Evolutionary conservation across 305 asterid genomes (phyloP), one percentile per base, ranked within the genome.

Genomic region (Fraxinus latifolia): DNA sequence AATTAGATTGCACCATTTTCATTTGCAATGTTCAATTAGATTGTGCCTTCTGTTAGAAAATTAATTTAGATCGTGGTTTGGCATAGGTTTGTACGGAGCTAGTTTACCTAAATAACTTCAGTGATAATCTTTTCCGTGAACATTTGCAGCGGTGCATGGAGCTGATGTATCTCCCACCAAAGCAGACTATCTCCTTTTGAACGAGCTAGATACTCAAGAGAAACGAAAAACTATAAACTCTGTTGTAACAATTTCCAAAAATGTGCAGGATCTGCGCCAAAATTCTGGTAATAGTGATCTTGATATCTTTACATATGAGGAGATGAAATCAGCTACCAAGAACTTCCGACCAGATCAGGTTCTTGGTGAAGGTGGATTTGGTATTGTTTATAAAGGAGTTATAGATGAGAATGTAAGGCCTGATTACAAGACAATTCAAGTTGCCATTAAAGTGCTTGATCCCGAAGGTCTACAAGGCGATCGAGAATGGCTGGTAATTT

Each of bases 341-440:
- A 90, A 90, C 82, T 95, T 95, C 78, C 91, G 95, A 14, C 97
- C 93, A 2, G 87, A 92, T 90, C 94, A 91, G 76, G 97, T 93
- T 71, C 97, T 95, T 9, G 98, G 99, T 32, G 93, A 90, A 82
- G 99, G 99, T 81, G 99, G 99, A n/a, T 95, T 95, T 79, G 99
- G 99, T 67, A 87, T 90, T 17, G 98, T 95, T 68, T 95, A 93
- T 81, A 92, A 92, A 89, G 99, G 99, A 83, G 89, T 93, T n/a
- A 84, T 95, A 68, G 95, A 92, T 82, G 97, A 88, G 67, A 81
- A 79, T 76, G 93, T 93, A 83, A 89, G 94, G 86, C 84, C 90
- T 3, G 93, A 92, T 74, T 90, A 90, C 83, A 87, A 85, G 87
- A 76, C 84, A 29, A 91, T 90, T 0, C 91, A 76, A 21, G 98